A percentile compares a stretch with the other conserved stretches of the same genome.
Evolutionary conservation across 306 rosid genomes (phyloP).

Genomic region (Corylus heterophylla): DNA sequence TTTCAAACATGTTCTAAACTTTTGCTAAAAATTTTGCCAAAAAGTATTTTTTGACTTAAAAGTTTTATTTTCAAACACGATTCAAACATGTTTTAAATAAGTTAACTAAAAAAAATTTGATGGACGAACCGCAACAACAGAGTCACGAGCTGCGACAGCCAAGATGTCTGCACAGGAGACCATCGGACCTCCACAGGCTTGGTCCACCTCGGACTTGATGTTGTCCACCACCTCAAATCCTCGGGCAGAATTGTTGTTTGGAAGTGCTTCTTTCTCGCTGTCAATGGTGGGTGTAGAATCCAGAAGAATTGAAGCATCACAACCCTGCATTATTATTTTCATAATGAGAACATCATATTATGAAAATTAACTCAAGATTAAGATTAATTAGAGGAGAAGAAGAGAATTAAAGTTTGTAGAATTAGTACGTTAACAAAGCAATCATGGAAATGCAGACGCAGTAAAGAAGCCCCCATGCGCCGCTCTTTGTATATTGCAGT

Average conservation of each 20-base stretch:
- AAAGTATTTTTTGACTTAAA: too few relatives aligned
- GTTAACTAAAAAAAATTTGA: too few relatives aligned
- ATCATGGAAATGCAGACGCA: conserved; percentile 52
- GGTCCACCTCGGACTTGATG: conserved; percentile 37
- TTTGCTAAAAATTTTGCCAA: too few relatives aligned
- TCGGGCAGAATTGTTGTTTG: conserved; percentile 27
- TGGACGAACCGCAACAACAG: conserved; percentile 26
- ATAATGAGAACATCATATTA: neutral
- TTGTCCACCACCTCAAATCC: conserved; percentile 52
- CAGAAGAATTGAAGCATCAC: conserved; percentile 49
- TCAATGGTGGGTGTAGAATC: conserved; percentile 38
- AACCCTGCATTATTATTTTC: conserved; percentile 28
- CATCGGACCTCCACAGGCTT: conserved; percentile 37
- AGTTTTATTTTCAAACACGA: too few relatives aligned
- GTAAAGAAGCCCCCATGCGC: conserved; percentile 48
- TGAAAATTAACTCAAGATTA: too few relatives aligned
- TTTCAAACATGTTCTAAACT: too few relatives aligned
- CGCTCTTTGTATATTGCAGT: conserved; percentile 31
- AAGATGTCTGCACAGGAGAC: conserved; percentile 55
- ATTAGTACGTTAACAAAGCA: conserved; percentile 43
- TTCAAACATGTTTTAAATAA: too few relatives aligned
- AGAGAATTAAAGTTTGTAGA: neutral
- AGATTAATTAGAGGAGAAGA: neutral
- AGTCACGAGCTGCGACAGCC: conserved; percentile 45
- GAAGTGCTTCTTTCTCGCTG: conserved; percentile 32